Evolutionary conservation across 1,284 basidiomycete genomes (phyloP).

Genomic region (Leccinum insigne): DNA sequence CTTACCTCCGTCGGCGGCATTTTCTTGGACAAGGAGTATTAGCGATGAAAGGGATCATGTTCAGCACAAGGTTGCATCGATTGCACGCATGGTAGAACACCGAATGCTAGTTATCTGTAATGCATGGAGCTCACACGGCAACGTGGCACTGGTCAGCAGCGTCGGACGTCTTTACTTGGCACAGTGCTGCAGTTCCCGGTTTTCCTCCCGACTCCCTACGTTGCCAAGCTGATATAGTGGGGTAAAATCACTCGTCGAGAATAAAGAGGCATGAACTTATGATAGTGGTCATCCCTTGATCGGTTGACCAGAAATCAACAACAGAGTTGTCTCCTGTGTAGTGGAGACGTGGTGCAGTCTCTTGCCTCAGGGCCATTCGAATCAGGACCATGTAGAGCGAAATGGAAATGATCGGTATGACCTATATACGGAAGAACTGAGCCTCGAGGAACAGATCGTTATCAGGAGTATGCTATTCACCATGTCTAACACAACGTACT

Average conservation of each 20-base stretch:
- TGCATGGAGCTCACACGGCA: not conserved
- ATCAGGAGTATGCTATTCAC: constrained; percentile 16
- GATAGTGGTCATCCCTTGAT: not conserved
- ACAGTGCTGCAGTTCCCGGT: not conserved
- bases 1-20: no score
- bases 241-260: not conserved
- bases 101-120: not conserved
- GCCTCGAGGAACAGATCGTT: constrained; percentile 4
- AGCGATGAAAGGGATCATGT: not conserved
- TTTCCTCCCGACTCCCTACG: not conserved
- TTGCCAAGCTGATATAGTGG: not conserved
- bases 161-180: not conserved
- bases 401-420: not conserved
- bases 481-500: constrained; percentile 36
- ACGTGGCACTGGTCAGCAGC: not conserved
- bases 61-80: not conserved
- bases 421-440: not conserved
- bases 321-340: not conserved
- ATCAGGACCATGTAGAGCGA: constrained; percentile 10
- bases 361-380: constrained; percentile 3
- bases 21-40: no score
- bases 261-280: constrained; percentile 3
- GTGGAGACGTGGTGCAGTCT: not conserved
- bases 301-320: not conserved
- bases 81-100: not conserved